Base-by-base conservation (phyloP, 1,284 basidiomycete genomes). In the Boletus semigastroideus region DNA sequence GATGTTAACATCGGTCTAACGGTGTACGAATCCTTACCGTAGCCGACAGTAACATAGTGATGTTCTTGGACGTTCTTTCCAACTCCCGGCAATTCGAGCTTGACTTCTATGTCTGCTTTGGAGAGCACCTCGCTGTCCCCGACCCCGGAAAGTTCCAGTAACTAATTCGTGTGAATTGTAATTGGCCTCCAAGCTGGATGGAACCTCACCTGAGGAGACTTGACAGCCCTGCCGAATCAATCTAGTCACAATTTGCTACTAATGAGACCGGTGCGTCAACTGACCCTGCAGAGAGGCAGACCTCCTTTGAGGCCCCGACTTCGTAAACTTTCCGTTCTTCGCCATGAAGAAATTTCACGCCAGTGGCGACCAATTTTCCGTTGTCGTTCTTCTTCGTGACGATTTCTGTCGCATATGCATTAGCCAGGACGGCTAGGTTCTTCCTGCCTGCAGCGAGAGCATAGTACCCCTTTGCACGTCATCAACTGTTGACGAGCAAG, bases 1-100 rank as follows among this genome's bases (percentile, higher is more conserved):
- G n/a, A 10, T 9, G 5, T 43, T 25, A 25, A 11, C 25, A 2
- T 11, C 5, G 7, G 22, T 8, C 11, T 9, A 38, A 22, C 6
- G 17, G 9, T 16, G 38, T 28, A 38, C 5, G 10, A 9, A 19
- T 17, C n/a, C 48, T 43, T 14, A 49, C 48, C 19, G 27, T 43
- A 49, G 48, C 27, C 28, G 17, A 49, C 14, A 22, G 14, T 5
- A 10, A 19, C 9, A 13, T 30, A n/a, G 13, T 38, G 11, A 38
- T 49, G 48, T 17, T 49, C 48, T 20, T 49, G 48, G 28, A 49
- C 48, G 16, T 49, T 43, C 9, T 38, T 43, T 31, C 48, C 48
- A 31, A 49, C 48, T 5, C 48, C 48, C 3, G 41, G 48, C 6
- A 49, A 16, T n/a, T 44, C 41, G 27, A 43, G 27, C 19, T 44